Evolutionary conservation across 2,329 filamentous ascomycete species (phyloP).

Genomic region (Colletotrichum orbiculare): DNA sequence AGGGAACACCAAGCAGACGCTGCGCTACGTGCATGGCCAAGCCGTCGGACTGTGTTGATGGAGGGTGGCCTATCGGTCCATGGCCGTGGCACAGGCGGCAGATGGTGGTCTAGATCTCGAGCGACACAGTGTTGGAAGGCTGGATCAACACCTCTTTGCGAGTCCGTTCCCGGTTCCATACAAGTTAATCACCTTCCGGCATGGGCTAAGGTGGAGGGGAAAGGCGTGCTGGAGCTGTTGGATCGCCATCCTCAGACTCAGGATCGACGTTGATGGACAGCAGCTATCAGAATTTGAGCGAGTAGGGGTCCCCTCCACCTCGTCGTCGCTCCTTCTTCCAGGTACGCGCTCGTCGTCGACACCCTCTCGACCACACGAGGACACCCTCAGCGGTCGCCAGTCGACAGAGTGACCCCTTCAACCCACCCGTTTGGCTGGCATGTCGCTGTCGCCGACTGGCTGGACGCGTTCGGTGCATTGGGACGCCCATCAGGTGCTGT

Average conservation of each 20-base stretch:
- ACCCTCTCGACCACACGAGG: constrained; percentile 20
- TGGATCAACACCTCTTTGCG: neutral
- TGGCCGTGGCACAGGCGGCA: constrained; percentile 23
- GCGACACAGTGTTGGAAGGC: constrained; percentile 13
- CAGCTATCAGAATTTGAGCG: neutral
- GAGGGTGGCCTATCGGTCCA: constrained; percentile 34
- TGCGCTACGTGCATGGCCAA: constrained; percentile 11
- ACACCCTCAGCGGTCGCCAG: constrained; percentile 26
- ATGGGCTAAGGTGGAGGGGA: too few relatives aligned
- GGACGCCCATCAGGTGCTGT: neutral
- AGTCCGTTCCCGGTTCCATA: too few relatives aligned
- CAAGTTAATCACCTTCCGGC: too few relatives aligned
- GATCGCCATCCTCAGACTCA: constrained; percentile 13
- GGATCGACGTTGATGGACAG: neutral
- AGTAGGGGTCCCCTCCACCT: constrained; percentile 21
- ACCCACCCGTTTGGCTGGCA: constrained; percentile 30
- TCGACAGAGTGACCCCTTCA: constrained; percentile 6
- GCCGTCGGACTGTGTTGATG: constrained; percentile 27
- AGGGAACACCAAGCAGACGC: too few relatives aligned
- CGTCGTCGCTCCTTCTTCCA: constrained; percentile 9
- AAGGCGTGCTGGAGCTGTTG: neutral
- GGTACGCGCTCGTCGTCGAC: constrained; percentile 29
- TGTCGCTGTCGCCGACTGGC: constrained; percentile 28
- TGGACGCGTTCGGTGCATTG: constrained; percentile 25
- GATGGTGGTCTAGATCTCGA: constrained; percentile 23